phyloP scores from a whole-genome alignment of 768 basidiomycete genomes.

The Macrolepiota dolichaula region DNA sequence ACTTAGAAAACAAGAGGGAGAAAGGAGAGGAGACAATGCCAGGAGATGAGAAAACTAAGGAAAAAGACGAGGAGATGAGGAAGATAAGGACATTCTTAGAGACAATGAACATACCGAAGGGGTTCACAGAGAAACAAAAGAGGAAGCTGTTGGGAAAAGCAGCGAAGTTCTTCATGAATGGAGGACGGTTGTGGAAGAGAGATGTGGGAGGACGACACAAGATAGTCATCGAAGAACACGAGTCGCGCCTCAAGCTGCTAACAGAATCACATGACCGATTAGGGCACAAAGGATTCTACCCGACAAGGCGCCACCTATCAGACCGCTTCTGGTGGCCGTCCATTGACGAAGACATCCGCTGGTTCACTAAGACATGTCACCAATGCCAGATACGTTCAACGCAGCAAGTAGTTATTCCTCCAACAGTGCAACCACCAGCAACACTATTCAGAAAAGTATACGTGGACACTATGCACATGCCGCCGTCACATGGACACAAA shows the following conservation, averaged over 20 bases:
- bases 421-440: slow-evolving; percentile 11
- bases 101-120: no score
- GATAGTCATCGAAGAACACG: not conserved
- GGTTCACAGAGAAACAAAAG: no score
- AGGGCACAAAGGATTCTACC: not conserved
- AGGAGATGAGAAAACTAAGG: no score
- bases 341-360: slow-evolving; percentile 19
- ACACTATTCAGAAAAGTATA: slow-evolving; percentile 31
- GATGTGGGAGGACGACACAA: not conserved
- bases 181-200: not conserved
- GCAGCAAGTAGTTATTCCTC: not conserved
- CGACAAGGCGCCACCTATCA: not conserved
- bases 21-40: no score
- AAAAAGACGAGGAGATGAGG: no score
- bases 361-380: slow-evolving; percentile 23
- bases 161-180: not conserved
- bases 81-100: no score
- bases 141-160: not conserved
- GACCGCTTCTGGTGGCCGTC: slow-evolving; percentile 26
- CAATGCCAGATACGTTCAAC: slow-evolving; percentile 22
- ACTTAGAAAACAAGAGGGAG: no score
- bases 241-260: not conserved
- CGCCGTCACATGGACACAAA: slow-evolving; percentile 24
- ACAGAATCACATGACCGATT: not conserved
- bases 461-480: slow-evolving; percentile 40